Evolutionary conservation across 495 filamentous ascomycete genomes (phyloP).

Genomic region (Xylaria intraflava): DNA sequence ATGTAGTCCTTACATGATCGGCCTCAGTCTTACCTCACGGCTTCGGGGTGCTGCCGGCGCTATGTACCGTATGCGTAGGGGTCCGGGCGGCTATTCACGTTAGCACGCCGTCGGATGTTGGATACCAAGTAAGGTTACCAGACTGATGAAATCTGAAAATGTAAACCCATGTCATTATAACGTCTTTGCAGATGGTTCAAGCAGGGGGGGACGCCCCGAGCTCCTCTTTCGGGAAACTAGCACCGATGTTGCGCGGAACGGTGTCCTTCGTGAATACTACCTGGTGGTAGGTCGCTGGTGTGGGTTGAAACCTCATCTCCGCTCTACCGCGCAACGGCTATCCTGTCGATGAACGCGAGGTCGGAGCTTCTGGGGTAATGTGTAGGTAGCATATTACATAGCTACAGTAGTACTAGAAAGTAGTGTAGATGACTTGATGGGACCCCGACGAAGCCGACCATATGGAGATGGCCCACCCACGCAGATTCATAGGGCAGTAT

Average conservation of each 20-base stretch:
- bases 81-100: background rate
- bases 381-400: no score
- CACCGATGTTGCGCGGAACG: slow-evolving; percentile 1
- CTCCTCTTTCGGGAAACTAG: slow-evolving; percentile 3
- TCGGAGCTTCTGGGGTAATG: background rate
- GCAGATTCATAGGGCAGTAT: background rate
- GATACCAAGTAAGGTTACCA: no score
- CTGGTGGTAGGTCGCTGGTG: no score
- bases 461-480: background rate
- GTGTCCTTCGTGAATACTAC: no score
- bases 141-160: no score
- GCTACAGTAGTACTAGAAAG: no score
- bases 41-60: background rate
- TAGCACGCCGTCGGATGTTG: background rate
- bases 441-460: background rate
- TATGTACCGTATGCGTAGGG: background rate
- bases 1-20: background rate
- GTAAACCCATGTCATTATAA: no score
- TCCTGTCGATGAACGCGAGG: background rate
- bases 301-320: background rate
- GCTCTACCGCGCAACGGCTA: background rate
- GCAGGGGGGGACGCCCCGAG: no score
- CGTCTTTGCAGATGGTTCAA: no score
- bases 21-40: background rate
- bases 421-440: background rate